phyloP scores from a whole-genome alignment of 2,329 filamentous ascomycete species.

The Fusarium sp. region DNA sequence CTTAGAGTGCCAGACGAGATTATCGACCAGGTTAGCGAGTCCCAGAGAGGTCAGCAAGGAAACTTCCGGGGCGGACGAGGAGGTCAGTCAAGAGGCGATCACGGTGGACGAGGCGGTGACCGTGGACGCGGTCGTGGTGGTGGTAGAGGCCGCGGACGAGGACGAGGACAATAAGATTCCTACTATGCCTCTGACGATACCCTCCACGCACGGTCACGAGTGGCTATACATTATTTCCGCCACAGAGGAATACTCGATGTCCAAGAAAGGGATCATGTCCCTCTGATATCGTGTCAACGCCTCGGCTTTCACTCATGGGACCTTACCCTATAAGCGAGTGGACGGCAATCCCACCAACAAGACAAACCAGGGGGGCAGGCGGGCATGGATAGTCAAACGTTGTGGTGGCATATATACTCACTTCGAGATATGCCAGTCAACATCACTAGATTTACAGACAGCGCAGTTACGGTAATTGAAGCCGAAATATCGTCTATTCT shows the following conservation, averaged over 20 bases:
- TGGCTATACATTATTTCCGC: slow-evolving; percentile 5
- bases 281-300: slow-evolving; percentile 15
- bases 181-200: slow-evolving; percentile 14
- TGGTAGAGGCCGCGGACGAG: slow-evolving; percentile 53
- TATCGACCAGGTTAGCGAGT: slow-evolving; percentile 92
- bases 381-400: background rate
- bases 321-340: slow-evolving; percentile 21
- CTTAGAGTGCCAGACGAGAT: slow-evolving; percentile 96
- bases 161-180: slow-evolving; percentile 48
- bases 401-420: background rate
- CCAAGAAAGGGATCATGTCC: slow-evolving; percentile 7
- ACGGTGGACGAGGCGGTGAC: slow-evolving; percentile 66
- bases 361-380: background rate
- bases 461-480: background rate
- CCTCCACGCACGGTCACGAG: background rate
- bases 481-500: slow-evolving; percentile 40
- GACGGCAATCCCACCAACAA: slow-evolving; percentile 1
- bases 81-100: slow-evolving; percentile 69
- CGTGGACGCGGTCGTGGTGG: slow-evolving; percentile 56
- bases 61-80: slow-evolving; percentile 75
- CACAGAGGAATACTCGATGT: slow-evolving; percentile 9
- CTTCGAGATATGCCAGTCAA: background rate
- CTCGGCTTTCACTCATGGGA: slow-evolving; percentile 4
- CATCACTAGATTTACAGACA: background rate
- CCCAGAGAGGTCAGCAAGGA: slow-evolving; percentile 79